These are phyloP conservation scores for Pseudohalonectria lignicola DNA, from an alignment of 2,329 filamentous ascomycete species.

Conservation along the genomic window DNA sequence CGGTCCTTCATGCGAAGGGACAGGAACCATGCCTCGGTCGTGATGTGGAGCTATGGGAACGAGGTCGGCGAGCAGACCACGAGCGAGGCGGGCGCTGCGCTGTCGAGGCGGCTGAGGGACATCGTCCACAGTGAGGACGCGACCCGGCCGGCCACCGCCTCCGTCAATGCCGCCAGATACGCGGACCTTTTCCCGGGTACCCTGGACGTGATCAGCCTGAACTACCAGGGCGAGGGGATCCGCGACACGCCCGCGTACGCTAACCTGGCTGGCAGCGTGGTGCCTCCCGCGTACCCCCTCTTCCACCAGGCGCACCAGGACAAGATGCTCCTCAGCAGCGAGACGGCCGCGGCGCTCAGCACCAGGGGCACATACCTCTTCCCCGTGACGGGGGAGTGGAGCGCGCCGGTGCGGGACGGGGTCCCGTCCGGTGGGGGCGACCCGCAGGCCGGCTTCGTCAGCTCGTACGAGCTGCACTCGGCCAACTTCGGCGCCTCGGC, in stretches of 20 bases:
- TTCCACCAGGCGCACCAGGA: constrained; percentile 33
- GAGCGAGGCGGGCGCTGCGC: constrained; percentile 15
- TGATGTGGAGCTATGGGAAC: constrained; percentile 43
- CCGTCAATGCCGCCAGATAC: constrained; percentile 33
- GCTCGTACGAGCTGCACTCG: constrained; percentile 40
- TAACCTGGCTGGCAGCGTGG: constrained; percentile 28
- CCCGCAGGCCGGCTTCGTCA: constrained; percentile 23
- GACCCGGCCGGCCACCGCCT: constrained; percentile 30
- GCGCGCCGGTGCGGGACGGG: constrained; percentile 22
- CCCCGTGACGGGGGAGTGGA: constrained; percentile 25
- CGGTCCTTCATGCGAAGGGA: constrained; percentile 40
- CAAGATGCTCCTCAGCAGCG: constrained; percentile 32
- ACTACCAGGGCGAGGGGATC: constrained; percentile 44
- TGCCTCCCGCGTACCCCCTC: constrained; percentile 25
- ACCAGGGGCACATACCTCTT: constrained; percentile 41
- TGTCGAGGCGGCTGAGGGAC: constrained; percentile 23
- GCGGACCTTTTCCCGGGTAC: constrained; percentile 23
- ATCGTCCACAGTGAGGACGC: constrained; percentile 34
- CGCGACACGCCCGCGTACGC: constrained; percentile 19
- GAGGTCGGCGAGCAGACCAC: constrained; percentile 37
- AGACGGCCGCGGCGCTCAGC: constrained; percentile 32
- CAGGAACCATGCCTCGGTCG: constrained; percentile 41
- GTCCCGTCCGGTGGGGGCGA: constrained; percentile 31
- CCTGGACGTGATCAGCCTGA: constrained; percentile 37
- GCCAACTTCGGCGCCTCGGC: constrained; percentile 33